Evolutionary conservation across 345 rosid species (phyloP).

Genomic region (rapeseed (Brassica napus)): DNA sequence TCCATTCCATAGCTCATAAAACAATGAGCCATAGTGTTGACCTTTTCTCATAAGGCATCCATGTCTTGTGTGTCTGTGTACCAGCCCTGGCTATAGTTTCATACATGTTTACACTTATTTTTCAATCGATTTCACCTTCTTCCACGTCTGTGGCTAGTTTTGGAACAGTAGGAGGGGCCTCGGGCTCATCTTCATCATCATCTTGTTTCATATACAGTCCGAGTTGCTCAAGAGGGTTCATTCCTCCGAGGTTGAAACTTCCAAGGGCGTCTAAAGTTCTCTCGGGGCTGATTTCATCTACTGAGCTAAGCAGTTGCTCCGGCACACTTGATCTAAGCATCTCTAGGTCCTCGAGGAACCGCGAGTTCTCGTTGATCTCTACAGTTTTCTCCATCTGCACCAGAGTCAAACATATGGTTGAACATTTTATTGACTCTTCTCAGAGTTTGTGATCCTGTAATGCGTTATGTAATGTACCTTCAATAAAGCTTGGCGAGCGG

Average conservation of each 20-base stretch:
- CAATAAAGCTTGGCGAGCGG: constrained; percentile 82
- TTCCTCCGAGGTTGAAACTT: constrained; percentile 71
- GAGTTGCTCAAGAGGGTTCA: constrained; percentile 86
- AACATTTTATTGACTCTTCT: background rate
- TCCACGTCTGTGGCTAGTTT: constrained; percentile 47
- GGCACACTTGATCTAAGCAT: constrained; percentile 72
- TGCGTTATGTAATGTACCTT: constrained; percentile 55
- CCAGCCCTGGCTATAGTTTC: constrained; percentile 24
- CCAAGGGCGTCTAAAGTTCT: constrained; percentile 55
- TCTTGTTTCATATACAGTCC: constrained; percentile 89
- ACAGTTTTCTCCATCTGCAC: constrained; percentile 94
- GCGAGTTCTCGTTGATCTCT: constrained; percentile 86
- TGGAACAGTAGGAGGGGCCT: constrained; percentile 41
- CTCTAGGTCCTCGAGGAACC: constrained; percentile 84
- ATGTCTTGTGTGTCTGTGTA: constrained; percentile 3
- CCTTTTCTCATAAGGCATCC: constrained; percentile 11
- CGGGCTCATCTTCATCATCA: constrained; percentile 71
- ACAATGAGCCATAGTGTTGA: constrained; percentile 16
- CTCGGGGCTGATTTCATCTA: constrained; percentile 65
- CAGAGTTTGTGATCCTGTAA: constrained; percentile 3
- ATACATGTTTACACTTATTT: constrained; percentile 6
- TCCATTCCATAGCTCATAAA: constrained; percentile 25
- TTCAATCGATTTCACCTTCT: constrained; percentile 87
- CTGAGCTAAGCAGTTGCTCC: constrained; percentile 64
- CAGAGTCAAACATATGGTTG: background rate